Conservation (phyloP, 768 basidiomycete genomes). For the Rhizopogon roseolus region DNA sequence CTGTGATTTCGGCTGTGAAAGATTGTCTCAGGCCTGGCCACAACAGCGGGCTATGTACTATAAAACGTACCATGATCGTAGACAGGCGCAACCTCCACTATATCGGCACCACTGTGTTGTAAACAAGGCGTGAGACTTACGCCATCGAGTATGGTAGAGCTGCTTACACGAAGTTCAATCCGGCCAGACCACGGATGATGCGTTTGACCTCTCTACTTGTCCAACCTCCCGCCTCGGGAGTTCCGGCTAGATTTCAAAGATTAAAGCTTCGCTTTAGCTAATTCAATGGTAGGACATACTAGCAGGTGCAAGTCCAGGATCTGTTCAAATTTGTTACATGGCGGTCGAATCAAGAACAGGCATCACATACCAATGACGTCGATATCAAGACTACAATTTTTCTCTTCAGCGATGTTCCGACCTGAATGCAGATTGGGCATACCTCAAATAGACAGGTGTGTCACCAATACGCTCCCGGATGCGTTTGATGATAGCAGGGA, state of each 20-base stretch:
- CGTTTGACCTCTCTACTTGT: conserved; percentile 78
- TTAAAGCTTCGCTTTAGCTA: not conserved
- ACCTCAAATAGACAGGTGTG: conserved; percentile 73
- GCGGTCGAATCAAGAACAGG: not conserved
- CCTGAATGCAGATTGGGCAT: not conserved
- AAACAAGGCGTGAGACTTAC: not conserved
- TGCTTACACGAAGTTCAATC: conserved; percentile 74
- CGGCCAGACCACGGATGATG: conserved; percentile 73
- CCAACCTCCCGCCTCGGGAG: conserved; percentile 84
- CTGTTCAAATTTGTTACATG: conserved; percentile 26
- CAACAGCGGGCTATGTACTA: not conserved
- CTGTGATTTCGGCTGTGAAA: conserved; percentile 34
- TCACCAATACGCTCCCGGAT: conserved; percentile 72
- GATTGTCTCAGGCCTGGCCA: not conserved
- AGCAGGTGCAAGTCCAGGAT: conserved; percentile 76
- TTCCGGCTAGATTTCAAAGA: conserved; percentile 50
- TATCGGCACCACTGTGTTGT: conserved; percentile 53
- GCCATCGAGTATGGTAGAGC: not conserved
- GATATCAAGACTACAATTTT: conserved; percentile 58
- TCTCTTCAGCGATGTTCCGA: not conserved
- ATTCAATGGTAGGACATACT: conserved; percentile 40
- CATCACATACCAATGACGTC: conserved; percentile 63
- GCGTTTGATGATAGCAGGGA: conserved; percentile 60
- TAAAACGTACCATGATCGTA: conserved; percentile 57
- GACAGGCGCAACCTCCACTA: conserved; percentile 72